A percentile compares a stretch with the other conserved stretches of the same genome.
Evolutionary conservation across 2,329 filamentous ascomycete genomes (phyloP).

Genomic region (Colletotrichum sp.): DNA sequence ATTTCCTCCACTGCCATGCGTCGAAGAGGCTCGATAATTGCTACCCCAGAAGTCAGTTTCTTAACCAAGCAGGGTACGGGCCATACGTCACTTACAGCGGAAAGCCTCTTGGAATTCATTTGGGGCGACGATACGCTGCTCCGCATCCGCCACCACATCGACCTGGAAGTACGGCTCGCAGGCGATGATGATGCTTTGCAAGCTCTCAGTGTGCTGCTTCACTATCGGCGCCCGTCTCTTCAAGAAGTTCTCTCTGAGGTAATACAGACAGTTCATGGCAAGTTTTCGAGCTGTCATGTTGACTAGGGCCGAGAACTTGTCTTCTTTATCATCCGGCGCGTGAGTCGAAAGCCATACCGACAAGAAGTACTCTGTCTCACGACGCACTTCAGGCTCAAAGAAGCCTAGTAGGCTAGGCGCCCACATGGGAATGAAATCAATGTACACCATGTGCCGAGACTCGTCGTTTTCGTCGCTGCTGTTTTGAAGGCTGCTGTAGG

Average conservation of each 20-base stretch:
- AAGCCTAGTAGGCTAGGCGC: constrained; percentile 54
- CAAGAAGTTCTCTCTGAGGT: constrained; percentile 52
- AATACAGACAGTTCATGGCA: constrained; percentile 48
- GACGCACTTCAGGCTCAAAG: constrained; percentile 45
- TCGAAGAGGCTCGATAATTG: constrained; percentile 52
- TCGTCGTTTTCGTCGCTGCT: constrained; percentile 30
- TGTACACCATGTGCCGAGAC: constrained; percentile 27
- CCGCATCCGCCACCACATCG: background rate
- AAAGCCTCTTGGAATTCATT: constrained; percentile 36
- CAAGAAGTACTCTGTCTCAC: constrained; percentile 47
- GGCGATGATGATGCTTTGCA: constrained; percentile 46
- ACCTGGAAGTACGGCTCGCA: constrained; percentile 45
- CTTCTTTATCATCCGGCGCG: constrained; percentile 29
- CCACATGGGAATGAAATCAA: constrained; percentile 46
- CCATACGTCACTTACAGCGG: constrained; percentile 37
- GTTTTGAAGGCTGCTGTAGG: constrained; percentile 30
- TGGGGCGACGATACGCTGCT: background rate
- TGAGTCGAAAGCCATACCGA: constrained; percentile 37
- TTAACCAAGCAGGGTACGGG: background rate
- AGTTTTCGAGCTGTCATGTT: constrained; percentile 41
- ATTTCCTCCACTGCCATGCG: constrained; percentile 60
- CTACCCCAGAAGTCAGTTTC: constrained; percentile 26
- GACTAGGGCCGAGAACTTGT: constrained; percentile 31
- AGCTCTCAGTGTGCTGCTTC: constrained; percentile 42
- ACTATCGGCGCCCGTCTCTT: constrained; percentile 43